Conservation (phyloP, 2,329 filamentous ascomycete genomes). For the Trichoderma hamatum region DNA sequence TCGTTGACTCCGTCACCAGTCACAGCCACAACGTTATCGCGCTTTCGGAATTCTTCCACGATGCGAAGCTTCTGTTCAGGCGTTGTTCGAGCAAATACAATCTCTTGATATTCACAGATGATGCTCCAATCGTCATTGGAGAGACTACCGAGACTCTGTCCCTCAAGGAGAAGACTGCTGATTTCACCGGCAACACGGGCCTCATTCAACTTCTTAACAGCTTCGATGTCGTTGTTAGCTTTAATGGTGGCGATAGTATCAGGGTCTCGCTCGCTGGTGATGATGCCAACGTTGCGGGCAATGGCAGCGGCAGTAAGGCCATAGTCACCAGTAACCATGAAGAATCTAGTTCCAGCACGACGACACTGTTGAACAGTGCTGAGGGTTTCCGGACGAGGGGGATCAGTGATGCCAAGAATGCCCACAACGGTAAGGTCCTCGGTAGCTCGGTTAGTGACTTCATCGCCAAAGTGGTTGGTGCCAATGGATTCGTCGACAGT, state of each 20-base stretch:
- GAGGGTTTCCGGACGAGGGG: constrained; percentile 48
- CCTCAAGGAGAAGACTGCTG: constrained; percentile 49
- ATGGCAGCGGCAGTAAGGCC: constrained; percentile 66
- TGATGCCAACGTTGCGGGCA: constrained; percentile 66
- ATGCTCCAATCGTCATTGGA: constrained; percentile 51
- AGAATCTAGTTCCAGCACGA: constrained; percentile 49
- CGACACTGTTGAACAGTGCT: constrained; percentile 47
- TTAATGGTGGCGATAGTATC: constrained; percentile 39
- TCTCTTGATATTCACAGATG: constrained; percentile 55
- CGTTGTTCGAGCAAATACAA: constrained; percentile 70
- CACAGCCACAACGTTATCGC: constrained; percentile 66
- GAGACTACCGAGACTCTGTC: constrained; percentile 60
- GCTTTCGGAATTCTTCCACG: constrained; percentile 66
- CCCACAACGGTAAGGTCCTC: constrained; percentile 53
- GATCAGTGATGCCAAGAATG: constrained; percentile 55
- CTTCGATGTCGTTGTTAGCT: constrained; percentile 18
- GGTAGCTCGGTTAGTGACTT: constrained; percentile 46
- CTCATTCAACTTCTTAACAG: constrained; percentile 29
- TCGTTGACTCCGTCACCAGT: constrained; percentile 76
- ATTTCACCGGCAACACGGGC: constrained; percentile 31
- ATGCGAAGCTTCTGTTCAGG: constrained; percentile 73
- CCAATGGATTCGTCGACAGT: constrained; percentile 45
- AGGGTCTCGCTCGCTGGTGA: constrained; percentile 52
- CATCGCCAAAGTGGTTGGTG: constrained; percentile 55
- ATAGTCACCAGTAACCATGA: constrained; percentile 54